Evolutionary conservation across 345 rosid genomes (phyloP), one percentile per base, ranked within the genome.

Genomic region (Syzygium oleosum): DNA sequence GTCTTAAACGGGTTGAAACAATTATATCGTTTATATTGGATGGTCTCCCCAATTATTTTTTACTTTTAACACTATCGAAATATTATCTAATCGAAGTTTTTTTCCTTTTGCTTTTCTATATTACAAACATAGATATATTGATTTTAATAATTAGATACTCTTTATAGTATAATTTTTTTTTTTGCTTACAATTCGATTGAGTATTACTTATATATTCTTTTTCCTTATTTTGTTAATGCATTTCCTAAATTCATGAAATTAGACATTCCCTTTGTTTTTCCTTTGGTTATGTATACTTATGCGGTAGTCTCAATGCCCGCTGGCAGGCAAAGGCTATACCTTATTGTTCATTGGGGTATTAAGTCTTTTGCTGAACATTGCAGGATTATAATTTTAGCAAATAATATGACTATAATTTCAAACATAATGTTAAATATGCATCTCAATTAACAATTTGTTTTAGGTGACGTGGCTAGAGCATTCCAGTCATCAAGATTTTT

Each of bases 311-410:
- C 22, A 65, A 65, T 65, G 1, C 41, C 41, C 43, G 14, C 13
- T 13, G 73, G 19, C 8, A 14, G 41, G 41, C 77, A 29, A 13
- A 63, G 21, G 1, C 38, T 63, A 29, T 14, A 16, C 38, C 77
- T 3, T 29, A 29, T 21, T 15, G 22, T 29, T 29, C 77, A 29
- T 63, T 7, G 31, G 7, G 10, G 10, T 7, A 29, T 14, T 25
- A 0, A 25, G 9, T 23, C 25, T 25, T 58, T 58, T 58, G 0
- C n/a, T n/a, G n/a, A n/a, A n/a, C n/a, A n/a, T n/a, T n/a, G n/a
- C n/a, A n/a, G n/a, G n/a, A n/a, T n/a, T n/a, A n/a, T n/a, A n/a
- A n/a, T n/a, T n/a, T n/a, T n/a, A n/a, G n/a, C n/a, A n/a, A n/a
- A n/a, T n/a, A n/a, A n/a, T n/a, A n/a, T n/a, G n/a, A n/a, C n/a